Conservation (phyloP, 2,329 filamentous ascomycete species). For the Colletotrichum siamense region DNA sequence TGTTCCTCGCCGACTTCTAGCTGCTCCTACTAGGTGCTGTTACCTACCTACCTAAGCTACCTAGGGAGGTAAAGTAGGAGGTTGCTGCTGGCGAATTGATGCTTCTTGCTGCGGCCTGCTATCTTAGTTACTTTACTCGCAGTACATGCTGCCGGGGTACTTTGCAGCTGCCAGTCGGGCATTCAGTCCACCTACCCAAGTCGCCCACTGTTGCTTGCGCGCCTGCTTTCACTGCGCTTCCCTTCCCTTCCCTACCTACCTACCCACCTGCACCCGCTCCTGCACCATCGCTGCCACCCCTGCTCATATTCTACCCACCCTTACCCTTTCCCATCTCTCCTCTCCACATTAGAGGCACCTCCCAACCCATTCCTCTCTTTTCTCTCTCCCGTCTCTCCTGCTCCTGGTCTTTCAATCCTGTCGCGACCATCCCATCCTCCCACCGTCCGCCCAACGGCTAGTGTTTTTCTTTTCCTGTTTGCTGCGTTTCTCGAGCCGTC, state of each 20-base stretch:
- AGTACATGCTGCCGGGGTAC: neutral
- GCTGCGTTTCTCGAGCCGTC: conserved; percentile 12
- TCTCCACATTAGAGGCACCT: conserved; percentile 25
- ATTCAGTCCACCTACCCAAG: neutral
- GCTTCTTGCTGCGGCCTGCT: neutral
- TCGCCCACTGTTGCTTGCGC: neutral
- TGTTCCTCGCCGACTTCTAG: neutral
- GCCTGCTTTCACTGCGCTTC: neutral
- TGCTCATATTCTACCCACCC: conserved; percentile 18
- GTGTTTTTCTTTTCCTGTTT: conserved; percentile 24
- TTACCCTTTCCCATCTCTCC: conserved; percentile 21
- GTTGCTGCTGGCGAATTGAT: neutral
- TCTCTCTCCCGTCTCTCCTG: conserved; percentile 21
- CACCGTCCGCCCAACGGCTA: conserved; percentile 19
- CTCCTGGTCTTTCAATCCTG: conserved; percentile 20
- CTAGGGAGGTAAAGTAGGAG: neutral
- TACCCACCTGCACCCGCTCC: conserved; percentile 1
- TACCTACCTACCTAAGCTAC: neutral
- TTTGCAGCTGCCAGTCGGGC: neutral
- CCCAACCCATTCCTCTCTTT: conserved; percentile 26
- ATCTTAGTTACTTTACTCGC: neutral
- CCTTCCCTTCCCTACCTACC: neutral
- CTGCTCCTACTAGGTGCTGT: neutral
- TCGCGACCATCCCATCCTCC: conserved; percentile 25
- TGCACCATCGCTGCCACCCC: conserved; percentile 14